A percentile compares a stretch with the other conserved stretches of the same genome.
phyloP scores from a whole-genome alignment of 805 yeast genomes.

The Candida silvatica region DNA sequence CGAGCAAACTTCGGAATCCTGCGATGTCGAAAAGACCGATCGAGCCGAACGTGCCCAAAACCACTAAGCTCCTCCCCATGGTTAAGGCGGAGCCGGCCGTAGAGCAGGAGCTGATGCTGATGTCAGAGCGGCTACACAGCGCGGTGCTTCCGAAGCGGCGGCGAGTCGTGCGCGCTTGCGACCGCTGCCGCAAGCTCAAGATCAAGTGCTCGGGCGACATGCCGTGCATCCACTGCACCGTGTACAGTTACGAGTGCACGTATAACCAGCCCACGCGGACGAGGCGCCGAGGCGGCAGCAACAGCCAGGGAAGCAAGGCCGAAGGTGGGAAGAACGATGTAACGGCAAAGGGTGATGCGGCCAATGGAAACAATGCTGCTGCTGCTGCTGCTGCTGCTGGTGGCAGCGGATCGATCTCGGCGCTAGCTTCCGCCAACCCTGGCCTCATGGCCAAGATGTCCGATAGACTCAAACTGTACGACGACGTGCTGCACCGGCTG shows the following conservation, averaged over 20 bases:
- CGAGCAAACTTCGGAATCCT: too few species aligned
- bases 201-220: slow-evolving; percentile 42
- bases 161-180: slow-evolving; percentile 43
- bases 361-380: slow-evolving; percentile 12
- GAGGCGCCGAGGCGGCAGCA: background rate
- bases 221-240: slow-evolving; percentile 62
- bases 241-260: slow-evolving; percentile 76
- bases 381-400: slow-evolving; percentile 4
- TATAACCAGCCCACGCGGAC: slow-evolving; percentile 57
- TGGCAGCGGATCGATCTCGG: background rate
- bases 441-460: slow-evolving; percentile 23
- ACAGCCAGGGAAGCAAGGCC: background rate
- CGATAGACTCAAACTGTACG: slow-evolving; percentile 22
- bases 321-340: background rate
- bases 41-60: too few species aligned
- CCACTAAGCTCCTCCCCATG: too few species aligned
- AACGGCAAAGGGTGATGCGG: background rate
- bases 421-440: slow-evolving; percentile 10
- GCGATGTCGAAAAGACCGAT: too few species aligned
- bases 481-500: slow-evolving; percentile 23
- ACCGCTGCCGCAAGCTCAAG: slow-evolving; percentile 40
- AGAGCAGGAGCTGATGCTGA: too few species aligned
- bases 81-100: too few species aligned
- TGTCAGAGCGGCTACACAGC: slow-evolving; percentile 1
- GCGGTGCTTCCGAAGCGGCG: slow-evolving; percentile 20